Evolutionary conservation across 495 filamentous ascomycete species (phyloP), one percentile per base, ranked within the genome.

Genomic region (Cetradonia linearis): DNA sequence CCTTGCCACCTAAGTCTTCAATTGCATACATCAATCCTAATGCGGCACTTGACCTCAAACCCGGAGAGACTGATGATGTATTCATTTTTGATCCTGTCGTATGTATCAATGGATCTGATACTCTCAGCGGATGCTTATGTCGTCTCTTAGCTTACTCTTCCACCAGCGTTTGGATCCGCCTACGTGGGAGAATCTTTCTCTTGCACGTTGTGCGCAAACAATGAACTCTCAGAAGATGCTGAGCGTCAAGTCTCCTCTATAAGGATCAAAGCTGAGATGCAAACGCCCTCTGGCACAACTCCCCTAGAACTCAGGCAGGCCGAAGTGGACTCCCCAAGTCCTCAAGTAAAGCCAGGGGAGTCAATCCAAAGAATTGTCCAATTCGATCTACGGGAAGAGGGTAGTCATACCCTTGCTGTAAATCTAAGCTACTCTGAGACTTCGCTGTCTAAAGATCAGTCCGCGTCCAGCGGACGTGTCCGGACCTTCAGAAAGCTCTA

Each of bases 161-260:
- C 93, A 7, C 87, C 90, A 1, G 83, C 89, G 5, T 97, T 98
- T 70, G 93, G 91, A 56, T 88, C 88, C 11, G 90, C 91, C 54
- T 96, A 96, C 64, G 91, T 97, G 46, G 93, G 93, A 60, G 91
- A 97, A 75, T 90, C 87, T 2, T 98, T 98, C 71, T 82, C 83
- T 54, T 98, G 93, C 73, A 93, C 91, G 2, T 80, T 98, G 27
- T 95, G 90, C 74, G 91, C 88, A 10, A 96, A 93, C 76, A 93
- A 96, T 70, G 92, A 96, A 66, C 75, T 89, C 2, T 61, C 71
- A 10, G 65, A 70, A 54, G 71, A 72, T 1, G 68, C 71, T 10
- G 75, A 71, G 20, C 80, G 82, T 50, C 74, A 74, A 6, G 82
- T 94, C 23, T 86, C 81, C 30, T 86, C 85, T 47, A 86, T 96